Base-by-base conservation (phyloP, 1,284 basidiomycete species). In the Pseudomicrostroma phylloplanum region DNA sequence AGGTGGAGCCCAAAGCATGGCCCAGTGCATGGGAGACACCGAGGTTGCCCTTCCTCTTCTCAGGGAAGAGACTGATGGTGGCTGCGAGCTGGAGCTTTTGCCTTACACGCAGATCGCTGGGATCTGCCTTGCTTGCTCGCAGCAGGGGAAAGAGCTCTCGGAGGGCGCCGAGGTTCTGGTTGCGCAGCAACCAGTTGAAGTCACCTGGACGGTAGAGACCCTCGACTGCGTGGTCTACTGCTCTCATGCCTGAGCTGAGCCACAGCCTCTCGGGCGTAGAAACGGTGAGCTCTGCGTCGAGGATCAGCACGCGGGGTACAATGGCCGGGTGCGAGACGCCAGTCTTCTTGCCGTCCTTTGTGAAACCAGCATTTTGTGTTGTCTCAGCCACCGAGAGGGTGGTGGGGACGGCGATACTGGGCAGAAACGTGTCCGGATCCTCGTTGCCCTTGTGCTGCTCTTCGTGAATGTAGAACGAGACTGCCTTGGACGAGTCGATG, bases 161-260 rank as follows among this genome's bases (percentile, higher is more conserved):
- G 57, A 90, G 61, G 17, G 80, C 66, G 15, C 64, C 67, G 41
- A 72, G 41, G n/a, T 65, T 64, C 57, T 74, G 60, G 64, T 66
- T 63, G 59, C 56, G 64, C n/a, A 84, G 77, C 74, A 89, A 87
- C 17, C 84, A 82, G 0, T 85, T 82, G 0, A 86, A 80, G 2
- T 81, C 70, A 15, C 51, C 51, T 15, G 85, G 83, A 9, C 86
- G 81, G 76, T 89, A 89, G n/a, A 90, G 81, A 41, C 81, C 84
- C 76, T 91, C 89, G 57, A 90, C 85, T 25, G 88, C 86, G 73
- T 91, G 89, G 74, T 91, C 89, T 13, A 91, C 80, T 0, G 89
- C 87, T 55, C 89, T 62, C 55, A 78, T 67, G 21, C 74, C 72
- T 2, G 70, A 70, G 1, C 89, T 90, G 19, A 91, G 79, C 89